phyloP scores from a whole-genome alignment of 2,329 filamentous ascomycete genomes.

The Setomelanomma holmii region DNA sequence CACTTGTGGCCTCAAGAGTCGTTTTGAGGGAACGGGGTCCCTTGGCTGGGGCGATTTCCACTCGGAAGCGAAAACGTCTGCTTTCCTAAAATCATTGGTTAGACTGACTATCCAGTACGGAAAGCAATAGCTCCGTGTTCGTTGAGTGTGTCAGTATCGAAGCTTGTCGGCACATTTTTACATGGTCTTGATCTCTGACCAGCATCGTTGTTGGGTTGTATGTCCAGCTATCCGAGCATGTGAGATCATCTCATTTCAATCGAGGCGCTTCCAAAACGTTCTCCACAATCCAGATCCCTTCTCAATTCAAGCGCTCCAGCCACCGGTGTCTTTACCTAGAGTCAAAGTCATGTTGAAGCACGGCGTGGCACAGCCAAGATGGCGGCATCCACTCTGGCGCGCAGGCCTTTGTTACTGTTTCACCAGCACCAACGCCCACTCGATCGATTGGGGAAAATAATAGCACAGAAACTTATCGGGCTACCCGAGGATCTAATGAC shows the following conservation, averaged over 20 bases:
- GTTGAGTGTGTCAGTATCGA: no score
- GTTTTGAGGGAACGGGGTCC: constrained; percentile 7
- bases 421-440: constrained; percentile 15
- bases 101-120: not conserved
- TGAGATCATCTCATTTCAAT: not conserved
- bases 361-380: constrained; percentile 21
- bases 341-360: constrained; percentile 22
- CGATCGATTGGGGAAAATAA: constrained; percentile 27
- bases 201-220: no score
- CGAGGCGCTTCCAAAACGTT: constrained; percentile 1
- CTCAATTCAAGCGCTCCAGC: constrained; percentile 17
- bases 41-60: constrained; percentile 9
- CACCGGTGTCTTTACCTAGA: constrained; percentile 9
- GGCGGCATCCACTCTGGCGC: not conserved
- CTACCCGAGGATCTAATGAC: constrained; percentile 18
- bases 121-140: no score
- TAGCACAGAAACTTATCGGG: constrained; percentile 19
- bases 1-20: constrained; percentile 4
- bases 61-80: not conserved
- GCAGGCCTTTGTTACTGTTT: constrained; percentile 18
- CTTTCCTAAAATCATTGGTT: not conserved
- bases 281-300: constrained; percentile 5
- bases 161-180: no score
- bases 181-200: no score
- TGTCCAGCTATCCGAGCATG: no score